phyloP scores from a whole-genome alignment of 352 stramenopile genomes.

The Globisporangium heterothallicum region DNA sequence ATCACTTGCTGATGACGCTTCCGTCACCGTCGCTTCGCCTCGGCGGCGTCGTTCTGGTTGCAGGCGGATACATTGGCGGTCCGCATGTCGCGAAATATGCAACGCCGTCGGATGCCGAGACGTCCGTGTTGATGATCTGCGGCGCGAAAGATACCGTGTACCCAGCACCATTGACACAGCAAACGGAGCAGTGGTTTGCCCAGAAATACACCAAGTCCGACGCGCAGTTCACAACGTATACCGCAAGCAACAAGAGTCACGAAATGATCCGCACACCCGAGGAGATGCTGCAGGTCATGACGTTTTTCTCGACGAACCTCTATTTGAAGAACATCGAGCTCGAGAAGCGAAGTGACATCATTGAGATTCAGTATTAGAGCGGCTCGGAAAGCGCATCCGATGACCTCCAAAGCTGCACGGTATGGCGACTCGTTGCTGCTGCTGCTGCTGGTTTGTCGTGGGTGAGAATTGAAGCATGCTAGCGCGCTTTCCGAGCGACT shows the following conservation, averaged over 20 bases:
- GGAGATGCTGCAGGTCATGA: slow-evolving; percentile 60
- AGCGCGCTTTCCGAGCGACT: too few relatives aligned
- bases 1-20: slow-evolving; percentile 44
- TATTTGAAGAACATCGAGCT: slow-evolving; percentile 47
- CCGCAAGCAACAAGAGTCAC: slow-evolving; percentile 32
- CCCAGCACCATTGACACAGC: slow-evolving; percentile 23
- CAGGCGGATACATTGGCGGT: slow-evolving; percentile 34
- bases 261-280: slow-evolving; percentile 42
- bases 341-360: slow-evolving; percentile 45
- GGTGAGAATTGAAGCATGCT: too few relatives aligned
- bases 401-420: too few relatives aligned
- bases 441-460: too few relatives aligned
- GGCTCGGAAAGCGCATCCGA: background rate
- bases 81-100: slow-evolving; percentile 17
- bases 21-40: slow-evolving; percentile 16
- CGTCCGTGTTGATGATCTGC: slow-evolving; percentile 40
- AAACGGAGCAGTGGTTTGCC: slow-evolving; percentile 24
- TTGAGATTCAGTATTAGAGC: slow-evolving; percentile 29
- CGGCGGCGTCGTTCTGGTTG: slow-evolving; percentile 46
- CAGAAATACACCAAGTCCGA: slow-evolving; percentile 13
- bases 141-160: slow-evolving; percentile 34
- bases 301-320: slow-evolving; percentile 45
- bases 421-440: too few relatives aligned
- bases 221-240: slow-evolving; percentile 10
- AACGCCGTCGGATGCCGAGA: slow-evolving; percentile 17